Conservation (phyloP, 352 stramenopile species). For the Pythium folliculosum region DNA sequence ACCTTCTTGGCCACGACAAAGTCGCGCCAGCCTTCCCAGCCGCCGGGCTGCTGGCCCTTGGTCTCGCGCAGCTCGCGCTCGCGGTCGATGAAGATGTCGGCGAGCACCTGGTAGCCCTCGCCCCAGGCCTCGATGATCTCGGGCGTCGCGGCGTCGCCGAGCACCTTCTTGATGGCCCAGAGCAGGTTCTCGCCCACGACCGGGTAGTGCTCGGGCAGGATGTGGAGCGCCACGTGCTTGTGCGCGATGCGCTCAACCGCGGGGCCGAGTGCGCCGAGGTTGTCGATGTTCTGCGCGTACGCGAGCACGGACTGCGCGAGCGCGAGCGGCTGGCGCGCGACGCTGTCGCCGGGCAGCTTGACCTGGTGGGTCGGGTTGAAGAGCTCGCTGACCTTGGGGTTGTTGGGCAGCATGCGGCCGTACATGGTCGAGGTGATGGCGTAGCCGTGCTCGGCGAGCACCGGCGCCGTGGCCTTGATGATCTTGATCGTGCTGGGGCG, state of each 20-base stretch:
- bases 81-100: constrained; percentile 59
- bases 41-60: constrained; percentile 35
- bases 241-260: constrained; percentile 61
- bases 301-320: constrained; percentile 60
- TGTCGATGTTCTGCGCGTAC: constrained; percentile 68
- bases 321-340: constrained; percentile 42
- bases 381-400: constrained; percentile 61
- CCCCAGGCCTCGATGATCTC: constrained; percentile 62
- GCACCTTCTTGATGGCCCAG: constrained; percentile 53
- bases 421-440: constrained; percentile 76
- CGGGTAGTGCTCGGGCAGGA: constrained; percentile 68
- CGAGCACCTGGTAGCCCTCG: constrained; percentile 59
- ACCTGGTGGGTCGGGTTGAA: constrained; percentile 80
- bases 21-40: constrained; percentile 62
- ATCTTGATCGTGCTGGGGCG: constrained; percentile 48
- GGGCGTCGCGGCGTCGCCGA: constrained; percentile 53
- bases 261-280: constrained; percentile 45
- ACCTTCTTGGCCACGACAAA: constrained; percentile 56
- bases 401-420: constrained; percentile 59
- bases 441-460: constrained; percentile 60
- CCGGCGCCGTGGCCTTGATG: constrained; percentile 65
- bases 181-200: constrained; percentile 64
- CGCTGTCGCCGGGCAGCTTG: constrained; percentile 34
- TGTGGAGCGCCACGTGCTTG: constrained; percentile 63
- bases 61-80: constrained; percentile 47